Evolutionary conservation across 2,329 filamentous ascomycete genomes (phyloP), one percentile per base, ranked within the genome.

Genomic region (Botrytis aclada): DNA sequence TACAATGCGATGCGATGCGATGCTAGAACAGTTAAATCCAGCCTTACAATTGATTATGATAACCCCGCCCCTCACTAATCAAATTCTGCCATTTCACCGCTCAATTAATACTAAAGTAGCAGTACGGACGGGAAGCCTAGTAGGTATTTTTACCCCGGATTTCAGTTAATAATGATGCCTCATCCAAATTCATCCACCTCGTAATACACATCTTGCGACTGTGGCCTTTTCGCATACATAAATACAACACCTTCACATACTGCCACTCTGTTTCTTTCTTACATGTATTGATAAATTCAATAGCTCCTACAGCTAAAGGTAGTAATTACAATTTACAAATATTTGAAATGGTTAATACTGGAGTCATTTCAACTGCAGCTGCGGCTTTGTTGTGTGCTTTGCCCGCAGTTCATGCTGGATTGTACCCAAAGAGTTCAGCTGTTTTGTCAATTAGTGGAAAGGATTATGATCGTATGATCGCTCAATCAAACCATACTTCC

Each of bases 401-500:
- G 69, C 89, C 92, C 43, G 47, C 70, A 10, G 86, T 87, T 69
- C 87, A 87, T 71, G 91, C 92, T 76, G 89, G 89, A 77, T 83
- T 99, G 74, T 99, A 99, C 84, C 84, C 89, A 74, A 97, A 95
- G 84, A 93, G 87, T 81, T 98, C 95, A 2, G 90, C 93, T 20
- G 96, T 99, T 61, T 82, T 98, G 61, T 93, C 97, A 82, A 84
- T 98, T 76, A 90, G 92, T 79, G 87, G 87, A 73, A 93, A 92
- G 83, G 92, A 87, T 79, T 98, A 97, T 82, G 90, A 95, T 80
- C 88, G 87, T 75, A 84, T 97, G 77, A 94, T 99, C 82, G 89
- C 92, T 64, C 90, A 93, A 80, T 97, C 94, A 41, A 98, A 98
- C 81, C 87, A 98, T 83, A 97, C 94, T 60, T 94, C 94, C 70